Evolutionary conservation across 495 filamentous ascomycete species (phyloP), one percentile per base, ranked within the genome.

Genomic region (Parathielavia hyrcaniae): DNA sequence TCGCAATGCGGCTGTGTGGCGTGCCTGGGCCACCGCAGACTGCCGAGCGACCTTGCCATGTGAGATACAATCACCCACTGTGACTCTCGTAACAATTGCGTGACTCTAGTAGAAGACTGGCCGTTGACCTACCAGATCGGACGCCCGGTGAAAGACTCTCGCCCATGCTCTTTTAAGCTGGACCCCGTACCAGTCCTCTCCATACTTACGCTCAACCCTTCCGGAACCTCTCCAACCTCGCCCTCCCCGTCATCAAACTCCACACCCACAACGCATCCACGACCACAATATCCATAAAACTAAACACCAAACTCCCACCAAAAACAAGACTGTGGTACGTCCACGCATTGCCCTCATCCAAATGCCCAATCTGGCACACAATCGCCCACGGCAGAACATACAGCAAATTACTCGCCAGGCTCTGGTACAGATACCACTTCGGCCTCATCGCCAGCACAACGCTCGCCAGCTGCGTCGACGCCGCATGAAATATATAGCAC

Each of bases 401-500:
- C 35, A 84, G 65, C 5, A 89, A 59, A 59, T 88, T 89, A 2
- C 83, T 83, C 12, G 69, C 76, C 5, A 90, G 68, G 5, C 80
- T 77, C 70, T 88, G 86, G 55, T 77, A 79, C 6, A 89, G 74
- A 65, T 86, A 89, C 85, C 84, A 89, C 16, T 73, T 74, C 7
- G 86, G 83, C 11, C 71, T 67, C 0, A 85, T 88, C 0, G 86
- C 85, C 3, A 88, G 73, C 1, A 89, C 70, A 6, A 89, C 75
- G 1, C 81, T 76, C 0, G 85, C 79, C 8, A 89, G 68, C 62
- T 88, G 85, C n/a, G 78, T 83, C 16, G 76, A 79, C 22, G 81
- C 49, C 0, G 83, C 86, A 62, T 88, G 89, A 68, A 89, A 85
- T 50, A 90, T 83, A 66, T 90, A 90, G 67, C 85, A 87, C 86